Conservation (phyloP, 2,329 filamentous ascomycete species). For the Colletotrichum sp. region DNA sequence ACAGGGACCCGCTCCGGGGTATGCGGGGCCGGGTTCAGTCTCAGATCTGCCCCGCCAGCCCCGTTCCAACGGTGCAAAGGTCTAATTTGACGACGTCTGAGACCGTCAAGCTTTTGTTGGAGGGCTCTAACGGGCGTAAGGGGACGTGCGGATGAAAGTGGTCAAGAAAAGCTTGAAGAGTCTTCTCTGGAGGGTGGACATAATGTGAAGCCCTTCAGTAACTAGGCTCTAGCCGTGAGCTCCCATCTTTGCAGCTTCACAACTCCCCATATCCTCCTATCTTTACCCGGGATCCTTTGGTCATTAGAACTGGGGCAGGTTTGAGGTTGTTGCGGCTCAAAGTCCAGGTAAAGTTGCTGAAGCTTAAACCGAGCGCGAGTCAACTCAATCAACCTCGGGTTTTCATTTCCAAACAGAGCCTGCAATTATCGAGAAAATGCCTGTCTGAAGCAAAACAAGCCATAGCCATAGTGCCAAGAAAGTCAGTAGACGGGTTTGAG, state of each 20-base stretch:
- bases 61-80: not conserved
- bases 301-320: not conserved
- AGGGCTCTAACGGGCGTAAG: not conserved
- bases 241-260: not conserved
- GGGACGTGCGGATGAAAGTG: not conserved
- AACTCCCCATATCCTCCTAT: not conserved
- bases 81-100: not conserved
- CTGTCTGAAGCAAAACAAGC: not conserved
- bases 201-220: accelerated
- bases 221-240: not conserved
- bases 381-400: not conserved
- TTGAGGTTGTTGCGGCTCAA: not conserved
- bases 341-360: not conserved
- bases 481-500: not conserved
- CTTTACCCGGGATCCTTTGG: accelerated
- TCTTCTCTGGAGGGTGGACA: accelerated
- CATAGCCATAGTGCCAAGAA: not conserved
- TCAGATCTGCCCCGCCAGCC: not conserved
- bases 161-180: not conserved
- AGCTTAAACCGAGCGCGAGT: not conserved
- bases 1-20: not conserved
- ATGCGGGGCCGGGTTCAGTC: not conserved
- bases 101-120: not conserved
- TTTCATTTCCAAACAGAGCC: not conserved
- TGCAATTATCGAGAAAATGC: not conserved